Evolutionary conservation across 768 basidiomycete genomes (phyloP), one percentile per base, ranked within the genome.

Genomic region (Pulveroboletus sp.): DNA sequence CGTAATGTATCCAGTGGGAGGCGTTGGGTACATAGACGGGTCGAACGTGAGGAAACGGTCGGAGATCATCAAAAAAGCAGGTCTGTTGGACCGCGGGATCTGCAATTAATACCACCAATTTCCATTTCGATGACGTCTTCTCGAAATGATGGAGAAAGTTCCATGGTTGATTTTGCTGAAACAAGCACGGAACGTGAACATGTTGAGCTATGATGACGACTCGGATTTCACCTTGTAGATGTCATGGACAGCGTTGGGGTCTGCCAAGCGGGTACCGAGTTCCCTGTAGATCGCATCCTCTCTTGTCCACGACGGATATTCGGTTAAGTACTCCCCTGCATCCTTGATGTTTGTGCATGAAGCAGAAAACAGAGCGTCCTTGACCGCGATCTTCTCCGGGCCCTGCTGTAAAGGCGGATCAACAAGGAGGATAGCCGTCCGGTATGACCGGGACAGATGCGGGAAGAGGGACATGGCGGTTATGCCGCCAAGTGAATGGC

Each of bases 1-100:
- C 55, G 12, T 50, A 33, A 33, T 58, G 60, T 25, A 47, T 61
- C 59, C 56, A 62, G 40, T 58, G 56, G 14, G 43, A 44, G 4
- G 60, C 49, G 33, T 38, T 34, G 6, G 40, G 39, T 19, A 55
- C 52, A 23, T 44, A 21, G 23, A 50, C 38, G 31, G 43, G 21
- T 39, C 49, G 52, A 27, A 60, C 37, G 12, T 47, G 29, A 32
- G 56, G 29, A 46, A 43, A 40, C 5, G 44, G 44, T 32, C 43
- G 20, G 25, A 51, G 32, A 35, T 33, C 42, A 7, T 54, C 51
- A 31, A 47, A 16, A 37, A 47, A 46, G 37, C 36, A 53, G 11
- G 25, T 41, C 13, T 48, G 57, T 1, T 49, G 20, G 16, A 55
- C 38, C 7, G 37, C 40, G 14, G 52, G 44, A 46, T 56, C 54